phyloP scores from a whole-genome alignment of 139 green algal genomes.

The Asterochloris erici region DNA sequence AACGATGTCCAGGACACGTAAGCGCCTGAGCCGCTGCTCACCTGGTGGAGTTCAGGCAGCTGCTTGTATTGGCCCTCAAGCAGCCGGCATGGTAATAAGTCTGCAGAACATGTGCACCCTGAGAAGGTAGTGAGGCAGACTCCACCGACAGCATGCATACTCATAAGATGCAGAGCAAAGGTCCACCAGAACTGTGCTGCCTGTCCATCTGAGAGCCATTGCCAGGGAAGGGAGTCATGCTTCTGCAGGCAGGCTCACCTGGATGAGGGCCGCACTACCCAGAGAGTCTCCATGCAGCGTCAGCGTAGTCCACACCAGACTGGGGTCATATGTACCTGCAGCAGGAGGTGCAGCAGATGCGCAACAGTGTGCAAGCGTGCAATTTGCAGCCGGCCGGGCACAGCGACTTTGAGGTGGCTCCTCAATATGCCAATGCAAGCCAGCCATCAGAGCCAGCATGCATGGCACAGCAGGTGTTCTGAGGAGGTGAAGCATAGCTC shows the following conservation, averaged over 20 bases:
- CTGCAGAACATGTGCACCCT: neutral
- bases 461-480: too few species aligned
- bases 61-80: conserved; percentile 2
- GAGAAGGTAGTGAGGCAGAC: neutral
- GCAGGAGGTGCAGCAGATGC: neutral
- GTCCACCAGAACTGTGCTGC: neutral
- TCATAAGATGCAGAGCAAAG: neutral
- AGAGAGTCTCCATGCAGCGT: too few species aligned
- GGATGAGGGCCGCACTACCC: neutral
- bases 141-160: neutral
- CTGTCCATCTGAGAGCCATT: neutral
- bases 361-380: neutral
- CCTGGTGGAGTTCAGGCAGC: conserved; percentile 4
- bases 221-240: neutral
- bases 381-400: neutral
- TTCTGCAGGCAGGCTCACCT: neutral
- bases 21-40: too few species aligned
- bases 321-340: neutral
- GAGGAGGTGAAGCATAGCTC: too few species aligned
- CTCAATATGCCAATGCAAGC: too few species aligned
- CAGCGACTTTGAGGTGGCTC: neutral
- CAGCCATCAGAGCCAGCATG: too few species aligned
- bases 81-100: neutral
- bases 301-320: neutral
- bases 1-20: too few species aligned